Conservation (phyloP, 768 basidiomycete genomes). For the Piloderma croceum region DNA sequence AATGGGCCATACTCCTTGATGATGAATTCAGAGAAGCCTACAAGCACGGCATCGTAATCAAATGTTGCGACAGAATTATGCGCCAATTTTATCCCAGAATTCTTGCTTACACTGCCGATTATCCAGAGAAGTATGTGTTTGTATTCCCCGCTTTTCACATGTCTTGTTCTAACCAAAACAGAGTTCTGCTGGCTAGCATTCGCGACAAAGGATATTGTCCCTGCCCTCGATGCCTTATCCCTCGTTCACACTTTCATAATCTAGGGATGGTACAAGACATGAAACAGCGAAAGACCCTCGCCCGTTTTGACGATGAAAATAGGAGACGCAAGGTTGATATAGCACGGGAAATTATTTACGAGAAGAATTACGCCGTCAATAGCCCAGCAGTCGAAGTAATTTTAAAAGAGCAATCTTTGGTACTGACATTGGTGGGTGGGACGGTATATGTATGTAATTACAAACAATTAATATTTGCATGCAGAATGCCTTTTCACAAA, state of each 20-base stretch:
- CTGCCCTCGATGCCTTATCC: conserved; percentile 32
- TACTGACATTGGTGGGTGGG: conserved; percentile 26
- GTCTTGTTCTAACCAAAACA: conserved; percentile 6
- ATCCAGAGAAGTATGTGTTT: conserved; percentile 35
- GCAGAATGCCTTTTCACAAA: conserved; percentile 33
- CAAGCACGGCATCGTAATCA: conserved; percentile 26
- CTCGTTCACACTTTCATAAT: conserved; percentile 21
- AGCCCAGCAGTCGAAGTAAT: conserved; percentile 20
- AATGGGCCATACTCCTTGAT: conserved; percentile 27
- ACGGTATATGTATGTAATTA: not conserved
- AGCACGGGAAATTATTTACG: conserved; percentile 24
- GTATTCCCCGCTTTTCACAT: not conserved
- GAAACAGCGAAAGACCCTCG: not conserved
- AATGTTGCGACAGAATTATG: conserved; percentile 25
- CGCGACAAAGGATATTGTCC: conserved; percentile 22
- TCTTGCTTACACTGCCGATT: conserved; percentile 34
- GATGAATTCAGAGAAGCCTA: conserved; percentile 30
- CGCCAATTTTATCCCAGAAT: conserved; percentile 29
- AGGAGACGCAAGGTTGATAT: conserved; percentile 5
- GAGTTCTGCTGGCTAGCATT: conserved; percentile 13
- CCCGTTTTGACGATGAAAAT: conserved; percentile 10
- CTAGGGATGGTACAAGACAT: conserved; percentile 27
- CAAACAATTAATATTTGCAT: not conserved
- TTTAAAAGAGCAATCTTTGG: conserved; percentile 22
- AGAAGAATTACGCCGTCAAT: conserved; percentile 20